Evolutionary conservation across 805 yeast genomes (phyloP).

Genomic region (Hanseniaspora guilliermondii): DNA sequence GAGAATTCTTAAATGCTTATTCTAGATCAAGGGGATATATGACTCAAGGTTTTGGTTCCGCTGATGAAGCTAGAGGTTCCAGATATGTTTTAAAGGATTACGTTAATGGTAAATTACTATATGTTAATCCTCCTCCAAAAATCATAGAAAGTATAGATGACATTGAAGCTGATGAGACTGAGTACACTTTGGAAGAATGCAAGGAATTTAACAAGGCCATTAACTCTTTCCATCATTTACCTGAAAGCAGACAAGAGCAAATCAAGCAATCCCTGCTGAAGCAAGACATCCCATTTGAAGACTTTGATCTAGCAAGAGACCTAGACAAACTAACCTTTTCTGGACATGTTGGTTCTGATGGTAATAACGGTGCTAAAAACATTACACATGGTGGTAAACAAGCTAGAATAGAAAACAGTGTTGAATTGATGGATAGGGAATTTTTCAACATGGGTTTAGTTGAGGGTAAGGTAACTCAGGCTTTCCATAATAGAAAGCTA

Average conservation of each 20-base stretch:
- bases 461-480: constrained; percentile 50
- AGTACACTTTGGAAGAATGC: constrained; percentile 39
- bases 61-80: constrained; percentile 91
- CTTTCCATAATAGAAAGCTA: constrained; percentile 52
- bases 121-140: constrained; percentile 78
- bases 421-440: constrained; percentile 73
- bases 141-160: constrained; percentile 16
- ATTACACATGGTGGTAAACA: constrained; percentile 70
- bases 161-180: constrained; percentile 37
- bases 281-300: constrained; percentile 38
- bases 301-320: constrained; percentile 56
- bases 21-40: constrained; percentile 94
- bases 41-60: constrained; percentile 95
- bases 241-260: constrained; percentile 64
- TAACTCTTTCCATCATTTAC: constrained; percentile 51
- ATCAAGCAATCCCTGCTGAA: constrained; percentile 47
- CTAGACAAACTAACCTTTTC: constrained; percentile 65
- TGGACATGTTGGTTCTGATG: constrained; percentile 51
- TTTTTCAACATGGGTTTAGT: constrained; percentile 62
- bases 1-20: constrained; percentile 78
- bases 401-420: constrained; percentile 65
- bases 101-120: constrained; percentile 79
- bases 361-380: constrained; percentile 34
- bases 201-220: constrained; percentile 62
- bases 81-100: constrained; percentile 87